phyloP scores from a whole-genome alignment of 495 filamentous ascomycete genomes.

The Pyrenula massariospora region DNA sequence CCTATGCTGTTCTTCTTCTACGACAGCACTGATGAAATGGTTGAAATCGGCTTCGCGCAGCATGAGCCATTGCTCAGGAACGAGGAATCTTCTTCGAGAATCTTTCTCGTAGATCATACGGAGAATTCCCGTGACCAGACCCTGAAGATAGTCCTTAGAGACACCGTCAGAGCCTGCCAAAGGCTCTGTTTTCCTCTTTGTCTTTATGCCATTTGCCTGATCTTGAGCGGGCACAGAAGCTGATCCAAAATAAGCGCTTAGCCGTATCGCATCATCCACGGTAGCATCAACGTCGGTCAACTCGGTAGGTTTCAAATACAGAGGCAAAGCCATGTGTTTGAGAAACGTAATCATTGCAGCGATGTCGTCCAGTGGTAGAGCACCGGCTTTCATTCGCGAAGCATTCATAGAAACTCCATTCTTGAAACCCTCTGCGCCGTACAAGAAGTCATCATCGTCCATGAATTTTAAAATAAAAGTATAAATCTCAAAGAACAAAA shows the following conservation, averaged over 20 bases:
- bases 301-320: slow-evolving; percentile 74
- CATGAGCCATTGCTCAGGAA: slow-evolving; percentile 86
- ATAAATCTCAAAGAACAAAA: slow-evolving; percentile 90
- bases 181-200: slow-evolving; percentile 4
- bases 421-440: slow-evolving; percentile 60
- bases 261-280: background rate
- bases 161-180: slow-evolving; percentile 57
- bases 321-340: slow-evolving; percentile 82
- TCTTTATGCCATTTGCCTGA: slow-evolving; percentile 4
- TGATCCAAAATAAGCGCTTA: background rate
- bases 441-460: slow-evolving; percentile 90
- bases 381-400: slow-evolving; percentile 50
- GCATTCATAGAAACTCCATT: slow-evolving; percentile 25
- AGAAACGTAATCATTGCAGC: slow-evolving; percentile 70
- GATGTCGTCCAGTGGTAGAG: slow-evolving; percentile 58
- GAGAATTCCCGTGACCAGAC: slow-evolving; percentile 70
- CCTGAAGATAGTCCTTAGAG: slow-evolving; percentile 66
- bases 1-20: slow-evolving; percentile 75
- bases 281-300: slow-evolving; percentile 26
- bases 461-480: slow-evolving; percentile 83
- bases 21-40: slow-evolving; percentile 75
- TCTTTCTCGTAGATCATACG: slow-evolving; percentile 90
- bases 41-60: slow-evolving; percentile 84
- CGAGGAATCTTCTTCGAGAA: slow-evolving; percentile 76
- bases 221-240: slow-evolving; percentile 5